Evolutionary conservation across 2,329 filamentous ascomycete species (phyloP), one percentile per base, ranked within the genome.

Genomic region (Verticillium albo-atrum): DNA sequence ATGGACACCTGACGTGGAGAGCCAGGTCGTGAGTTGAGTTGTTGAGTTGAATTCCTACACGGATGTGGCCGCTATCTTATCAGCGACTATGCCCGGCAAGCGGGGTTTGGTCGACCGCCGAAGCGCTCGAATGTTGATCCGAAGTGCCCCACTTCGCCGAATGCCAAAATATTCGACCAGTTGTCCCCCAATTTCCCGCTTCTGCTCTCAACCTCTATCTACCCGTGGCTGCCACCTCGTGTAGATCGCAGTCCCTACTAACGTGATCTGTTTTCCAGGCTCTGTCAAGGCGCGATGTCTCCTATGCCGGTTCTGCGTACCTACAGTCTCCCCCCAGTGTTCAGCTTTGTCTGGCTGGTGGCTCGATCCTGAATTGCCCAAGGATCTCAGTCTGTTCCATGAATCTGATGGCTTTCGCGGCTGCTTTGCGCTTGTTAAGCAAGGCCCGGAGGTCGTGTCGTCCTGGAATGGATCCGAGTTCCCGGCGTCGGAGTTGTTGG

Each of bases 361-460:
- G 34, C 47, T 58, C 56, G 23, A 54, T 58, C 47, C 56, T 10
- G 20, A 27, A 23, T 42, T 58, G 56, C 56, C 56, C 56, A 61
- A 61, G 58, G 58, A 63, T 63, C 56, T 60, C 27, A 32, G 60
- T 58, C 17, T 56, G 60, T 54, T 60, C 60, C 9, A 60, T 60
- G 50, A 63, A 60, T 58, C 56, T 60, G 55, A 61, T 59, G 30
- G 51, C 57, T 51, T 62, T 62, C 17, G 57, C 55, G 51, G 61
- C 58, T 60, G 54, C 58, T 59, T 57, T 60, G 54, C 61, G 47
- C 56, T 60, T 34, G 61, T 56, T 62, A 23, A 58, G 27, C 55
- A 60, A 23, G 23, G 17, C 57, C 55, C 55, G 53, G 55, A 58
- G 57, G 42, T 63, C 53, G 55, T 60, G 23, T 56, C 55, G 32